phyloP scores from a whole-genome alignment of 495 filamentous ascomycete species.

The Saxophila tyrrhenica region DNA sequence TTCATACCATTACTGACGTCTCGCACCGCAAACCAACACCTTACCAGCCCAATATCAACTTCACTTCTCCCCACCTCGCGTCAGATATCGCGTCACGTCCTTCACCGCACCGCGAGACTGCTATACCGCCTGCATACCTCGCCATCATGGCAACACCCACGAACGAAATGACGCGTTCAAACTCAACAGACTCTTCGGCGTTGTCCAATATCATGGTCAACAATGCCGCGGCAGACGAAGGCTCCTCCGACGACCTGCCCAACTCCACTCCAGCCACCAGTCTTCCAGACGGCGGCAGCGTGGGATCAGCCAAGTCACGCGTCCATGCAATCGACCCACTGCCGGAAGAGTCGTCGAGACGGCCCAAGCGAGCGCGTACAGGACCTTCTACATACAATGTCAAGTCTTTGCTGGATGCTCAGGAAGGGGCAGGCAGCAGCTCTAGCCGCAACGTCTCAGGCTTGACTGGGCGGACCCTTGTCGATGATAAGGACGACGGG shows the following conservation, averaged over 20 bases:
- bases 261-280: constrained; percentile 28
- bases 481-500: constrained; percentile 8
- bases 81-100: background rate
- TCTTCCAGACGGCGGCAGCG: constrained; percentile 22
- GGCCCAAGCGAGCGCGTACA: constrained; percentile 16
- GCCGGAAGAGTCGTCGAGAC: constrained; percentile 8
- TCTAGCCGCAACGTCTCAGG: constrained; percentile 23
- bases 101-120: background rate
- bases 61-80: background rate
- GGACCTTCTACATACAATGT: constrained; percentile 26
- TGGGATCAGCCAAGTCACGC: constrained; percentile 17
- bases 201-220: constrained; percentile 15
- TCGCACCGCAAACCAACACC: background rate
- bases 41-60: background rate
- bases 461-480: constrained; percentile 20
- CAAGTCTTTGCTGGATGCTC: constrained; percentile 24
- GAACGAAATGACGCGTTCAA: constrained; percentile 11
- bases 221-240: background rate
- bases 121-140: background rate
- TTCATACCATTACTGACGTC: background rate
- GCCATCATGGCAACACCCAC: background rate
- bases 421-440: constrained; percentile 19
- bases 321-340: constrained; percentile 5
- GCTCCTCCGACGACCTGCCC: background rate
- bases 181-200: constrained; percentile 13